These are phyloP conservation scores for Leptographium flavum DNA, from an alignment of 2,329 filamentous ascomycete species.

Conservation along the genomic window DNA sequence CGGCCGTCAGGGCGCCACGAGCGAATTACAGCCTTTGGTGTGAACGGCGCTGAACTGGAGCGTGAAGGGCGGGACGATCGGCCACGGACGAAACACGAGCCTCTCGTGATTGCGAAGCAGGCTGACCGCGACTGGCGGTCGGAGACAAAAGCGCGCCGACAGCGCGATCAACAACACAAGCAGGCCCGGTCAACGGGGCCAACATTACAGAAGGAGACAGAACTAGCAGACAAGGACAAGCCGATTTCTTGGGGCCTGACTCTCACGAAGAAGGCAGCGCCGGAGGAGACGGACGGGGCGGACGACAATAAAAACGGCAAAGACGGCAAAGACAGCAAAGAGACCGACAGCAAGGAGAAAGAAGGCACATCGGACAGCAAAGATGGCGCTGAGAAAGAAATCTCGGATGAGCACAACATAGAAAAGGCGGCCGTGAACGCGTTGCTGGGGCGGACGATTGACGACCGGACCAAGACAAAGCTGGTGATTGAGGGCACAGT, in stretches of 20 bases:
- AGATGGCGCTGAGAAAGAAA: neutral
- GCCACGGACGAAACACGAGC: slow-evolving; percentile 6
- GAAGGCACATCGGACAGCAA: neutral
- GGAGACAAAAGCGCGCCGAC: slow-evolving; percentile 14
- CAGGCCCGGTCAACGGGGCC: neutral
- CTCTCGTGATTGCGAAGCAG: slow-evolving; percentile 15
- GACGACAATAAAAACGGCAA: neutral
- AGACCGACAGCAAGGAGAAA: neutral
- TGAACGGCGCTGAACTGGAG: slow-evolving; percentile 13
- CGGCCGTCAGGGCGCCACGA: slow-evolving; percentile 14
- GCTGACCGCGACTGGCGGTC: slow-evolving; percentile 19
- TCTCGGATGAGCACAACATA: neutral
- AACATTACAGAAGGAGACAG: slow-evolving; percentile 11
- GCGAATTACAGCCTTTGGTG: slow-evolving; percentile 19
- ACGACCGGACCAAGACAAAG: slow-evolving; percentile 5
- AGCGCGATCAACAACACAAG: neutral
- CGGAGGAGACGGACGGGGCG: neutral
- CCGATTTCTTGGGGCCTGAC: slow-evolving; percentile 24
- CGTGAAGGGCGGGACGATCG: slow-evolving; percentile 6
- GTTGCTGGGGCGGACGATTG: slow-evolving; percentile 8
- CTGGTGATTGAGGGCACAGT: slow-evolving; percentile 11
- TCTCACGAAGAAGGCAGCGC: slow-evolving; percentile 15
- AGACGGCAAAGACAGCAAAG: neutral
- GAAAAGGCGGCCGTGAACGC: slow-evolving; percentile 11
- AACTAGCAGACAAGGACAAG: slow-evolving; percentile 19